Evolutionary conservation across 139 green algal genomes (phyloP), one percentile per base, ranked within the genome.

Genomic region (Penium margaritaceum): DNA sequence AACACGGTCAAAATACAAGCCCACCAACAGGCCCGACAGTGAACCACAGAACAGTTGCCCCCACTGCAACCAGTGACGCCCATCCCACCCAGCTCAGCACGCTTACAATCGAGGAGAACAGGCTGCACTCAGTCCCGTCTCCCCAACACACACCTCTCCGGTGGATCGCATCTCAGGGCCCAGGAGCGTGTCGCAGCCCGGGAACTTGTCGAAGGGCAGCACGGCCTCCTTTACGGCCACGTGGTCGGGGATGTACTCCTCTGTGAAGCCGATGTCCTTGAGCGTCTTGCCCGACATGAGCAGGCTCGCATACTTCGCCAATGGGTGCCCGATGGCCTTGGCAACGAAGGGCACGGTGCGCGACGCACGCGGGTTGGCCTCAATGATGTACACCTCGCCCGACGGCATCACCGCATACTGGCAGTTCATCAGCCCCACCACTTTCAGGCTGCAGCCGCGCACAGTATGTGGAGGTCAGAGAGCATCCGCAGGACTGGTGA

Each of bases 191-290:
- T 99, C 94, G 0, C 89, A 89, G 44, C 95, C 93, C 29, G 86
- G 86, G 83, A 99, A 99, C 87, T 99, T 99, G 83, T 95, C 90
- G 84, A 98, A 99, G 1, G 95, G 95, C 70, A 99, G 87, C 70
- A 98, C 94, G 29, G 95, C 95, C 85, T 99, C 95, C 87, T 99
- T 99, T 36, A 99, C 94, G 0, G 92, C 84, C 30, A 99, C 94
- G 75, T 99, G 94, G 36, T 87, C 83, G 15, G 74, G 70, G 30
- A 82, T 61, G n/a, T 90, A 81, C 89, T 96, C 94, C 76, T 92
- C 80, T 0, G 85, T 94, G 79, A 97, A 93, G 44, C 67, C 71
- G 1, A 99, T 64, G 36, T 98, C 89, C 12, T 84, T 12, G 47
- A 98, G 89, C 0, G 85, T 94, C 63, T 88, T 76, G 39, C 94